Percentiles rank a stretch among this genome's conserved stretches.
Conservation (phyloP, 345 rosid genomes). For the Corymbia maculata region DNA sequence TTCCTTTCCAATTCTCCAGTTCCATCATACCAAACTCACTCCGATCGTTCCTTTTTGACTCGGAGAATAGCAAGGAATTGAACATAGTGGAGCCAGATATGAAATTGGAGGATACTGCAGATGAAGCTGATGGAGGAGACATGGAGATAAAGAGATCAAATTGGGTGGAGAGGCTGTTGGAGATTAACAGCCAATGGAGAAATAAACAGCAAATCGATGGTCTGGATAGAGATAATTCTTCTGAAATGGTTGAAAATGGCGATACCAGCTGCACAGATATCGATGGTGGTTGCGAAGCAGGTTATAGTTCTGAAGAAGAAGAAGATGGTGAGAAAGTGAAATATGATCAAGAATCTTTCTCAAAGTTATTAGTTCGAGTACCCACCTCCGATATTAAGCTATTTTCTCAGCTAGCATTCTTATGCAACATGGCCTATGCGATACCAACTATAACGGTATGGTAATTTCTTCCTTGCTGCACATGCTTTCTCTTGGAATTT, state of each 20-base stretch:
- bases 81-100: constrained; percentile 11
- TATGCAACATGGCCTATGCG: constrained; percentile 81
- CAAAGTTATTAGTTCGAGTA: constrained; percentile 30
- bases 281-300: constrained; percentile 36
- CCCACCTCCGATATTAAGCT: constrained; percentile 59
- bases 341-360: constrained; percentile 43
- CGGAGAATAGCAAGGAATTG: constrained; percentile 28
- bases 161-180: constrained; percentile 69
- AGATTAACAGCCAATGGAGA: constrained; percentile 55
- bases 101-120: background rate
- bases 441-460: constrained; percentile 58
- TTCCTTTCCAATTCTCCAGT: constrained; percentile 50
- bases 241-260: constrained; percentile 7
- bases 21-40: constrained; percentile 48
- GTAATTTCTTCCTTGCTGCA: background rate
- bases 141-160: constrained; percentile 38
- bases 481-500: background rate
- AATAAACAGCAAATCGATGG: constrained; percentile 16
- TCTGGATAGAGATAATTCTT: constrained; percentile 3
- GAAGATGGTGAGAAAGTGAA: constrained; percentile 4
- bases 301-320: constrained; percentile 32
- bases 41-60: constrained; percentile 48
- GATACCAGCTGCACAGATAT: constrained; percentile 16
- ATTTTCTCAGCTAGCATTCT: constrained; percentile 72
- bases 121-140: constrained; percentile 7